Evolutionary conservation across 2,329 filamentous ascomycete genomes (phyloP).

Genomic region (Fusarium graminum): DNA sequence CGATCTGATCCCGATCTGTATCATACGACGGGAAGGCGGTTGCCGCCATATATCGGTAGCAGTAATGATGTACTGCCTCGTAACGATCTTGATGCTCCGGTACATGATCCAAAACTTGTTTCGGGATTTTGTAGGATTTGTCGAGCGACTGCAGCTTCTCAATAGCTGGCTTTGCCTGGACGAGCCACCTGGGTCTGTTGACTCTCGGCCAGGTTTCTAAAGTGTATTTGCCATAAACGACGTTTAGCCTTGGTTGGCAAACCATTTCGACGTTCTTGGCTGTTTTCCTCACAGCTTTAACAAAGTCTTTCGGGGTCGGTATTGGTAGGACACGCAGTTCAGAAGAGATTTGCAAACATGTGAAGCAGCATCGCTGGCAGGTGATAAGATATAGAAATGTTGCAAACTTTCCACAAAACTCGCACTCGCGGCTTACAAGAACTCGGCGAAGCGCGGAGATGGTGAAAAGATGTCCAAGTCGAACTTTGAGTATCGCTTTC

Average conservation of each 20-base stretch:
- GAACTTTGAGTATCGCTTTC: slow-evolving; percentile 17
- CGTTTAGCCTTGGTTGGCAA: slow-evolving; percentile 6
- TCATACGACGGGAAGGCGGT: slow-evolving; percentile 22
- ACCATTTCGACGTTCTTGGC: slow-evolving; percentile 8
- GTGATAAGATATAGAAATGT: slow-evolving; percentile 17
- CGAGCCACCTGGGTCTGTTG: slow-evolving; percentile 17
- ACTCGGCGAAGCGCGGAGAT: neutral
- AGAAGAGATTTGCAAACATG: slow-evolving; percentile 21
- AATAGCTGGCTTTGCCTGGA: neutral
- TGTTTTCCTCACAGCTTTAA: neutral
- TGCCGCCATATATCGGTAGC: slow-evolving; percentile 25
- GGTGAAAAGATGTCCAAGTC: slow-evolving; percentile 4
- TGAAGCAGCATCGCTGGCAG: slow-evolving; percentile 23
- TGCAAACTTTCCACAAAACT: slow-evolving; percentile 16
- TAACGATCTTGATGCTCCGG: slow-evolving; percentile 2
- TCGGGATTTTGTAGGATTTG: neutral
- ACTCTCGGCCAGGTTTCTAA: slow-evolving; percentile 16
- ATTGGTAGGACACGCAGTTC: slow-evolving; percentile 6
- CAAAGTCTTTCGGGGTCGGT: slow-evolving; percentile 7
- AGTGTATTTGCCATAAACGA: slow-evolving; percentile 25
- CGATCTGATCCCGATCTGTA: neutral
- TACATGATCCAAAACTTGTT: neutral
- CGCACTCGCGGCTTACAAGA: neutral
- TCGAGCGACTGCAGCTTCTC: neutral
- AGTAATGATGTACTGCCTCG: slow-evolving; percentile 6